These are phyloP conservation scores for Galeopsis tetrahit DNA, from an alignment of 257 asterid species.

Conservation along the genomic window DNA sequence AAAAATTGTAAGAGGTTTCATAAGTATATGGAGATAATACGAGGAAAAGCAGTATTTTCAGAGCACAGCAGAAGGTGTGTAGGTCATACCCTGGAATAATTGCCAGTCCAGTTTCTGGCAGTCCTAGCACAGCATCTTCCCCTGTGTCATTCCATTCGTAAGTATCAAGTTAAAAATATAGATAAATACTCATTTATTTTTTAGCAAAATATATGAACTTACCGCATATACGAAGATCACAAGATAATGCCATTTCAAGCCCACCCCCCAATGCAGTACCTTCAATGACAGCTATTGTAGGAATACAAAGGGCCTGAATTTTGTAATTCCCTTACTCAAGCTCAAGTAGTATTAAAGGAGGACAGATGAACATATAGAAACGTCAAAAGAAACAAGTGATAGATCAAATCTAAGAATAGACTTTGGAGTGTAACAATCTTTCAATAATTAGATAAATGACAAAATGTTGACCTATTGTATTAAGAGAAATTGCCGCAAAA, in stretches of 20 bases:
- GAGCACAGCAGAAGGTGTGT: slow-evolving; percentile 2
- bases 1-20: background rate
- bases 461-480: slow-evolving; percentile 1
- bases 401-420: slow-evolving; percentile 8
- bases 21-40: background rate
- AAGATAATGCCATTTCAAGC: slow-evolving; percentile 91
- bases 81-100: slow-evolving; percentile 86
- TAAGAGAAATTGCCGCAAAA: slow-evolving; percentile 12
- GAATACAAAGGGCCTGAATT: slow-evolving; percentile 70
- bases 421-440: background rate
- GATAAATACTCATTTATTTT: slow-evolving; percentile 3
- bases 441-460: background rate
- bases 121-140: slow-evolving; percentile 79
- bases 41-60: background rate
- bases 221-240: slow-evolving; percentile 97
- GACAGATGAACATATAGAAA: background rate
- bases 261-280: slow-evolving; percentile 97
- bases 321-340: slow-evolving; percentile 25
- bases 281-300: slow-evolving; percentile 92
- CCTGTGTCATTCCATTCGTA: slow-evolving; percentile 48
- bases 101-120: slow-evolving; percentile 98
- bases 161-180: slow-evolving; percentile 28
- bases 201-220: slow-evolving; percentile 28
- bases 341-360: slow-evolving; percentile 25
- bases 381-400: background rate